Percentiles rank a stretch among this genome's conserved stretches.
phyloP scores from a whole-genome alignment of 2,329 filamentous ascomycete genomes.

The Fusarium veterinarium region DNA sequence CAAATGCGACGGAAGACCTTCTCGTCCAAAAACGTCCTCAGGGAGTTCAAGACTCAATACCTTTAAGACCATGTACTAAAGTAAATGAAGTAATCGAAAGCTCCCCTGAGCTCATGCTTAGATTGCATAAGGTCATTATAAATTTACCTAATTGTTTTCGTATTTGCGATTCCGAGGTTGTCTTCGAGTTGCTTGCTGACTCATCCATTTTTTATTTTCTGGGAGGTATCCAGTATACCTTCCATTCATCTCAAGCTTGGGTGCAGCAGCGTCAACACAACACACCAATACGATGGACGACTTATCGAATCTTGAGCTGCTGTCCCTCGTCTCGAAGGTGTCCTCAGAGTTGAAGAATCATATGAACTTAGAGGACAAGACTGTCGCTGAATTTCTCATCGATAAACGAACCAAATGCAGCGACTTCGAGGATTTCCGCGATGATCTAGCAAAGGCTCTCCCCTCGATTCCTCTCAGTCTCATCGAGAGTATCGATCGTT shows the following conservation, averaged over 20 bases:
- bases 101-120: not conserved
- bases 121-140: too few relatives aligned
- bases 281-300: conserved; percentile 76
- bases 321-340: conserved; percentile 95
- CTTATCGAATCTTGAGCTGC: conserved; percentile 87
- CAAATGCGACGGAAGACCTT: not conserved
- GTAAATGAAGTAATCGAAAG: not conserved
- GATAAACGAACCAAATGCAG: conserved; percentile 84
- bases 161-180: not conserved
- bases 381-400: conserved; percentile 95
- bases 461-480: conserved; percentile 87
- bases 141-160: not conserved
- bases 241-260: not conserved
- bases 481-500: conserved; percentile 89
- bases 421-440: conserved; percentile 78
- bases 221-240: not conserved
- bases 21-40: not conserved
- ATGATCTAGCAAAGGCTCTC: conserved; percentile 68
- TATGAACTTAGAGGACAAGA: conserved; percentile 91
- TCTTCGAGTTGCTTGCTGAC: not conserved
- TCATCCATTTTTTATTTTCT: not conserved
- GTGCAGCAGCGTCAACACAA: not conserved
- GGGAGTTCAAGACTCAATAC: not conserved
- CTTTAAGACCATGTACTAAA: not conserved
- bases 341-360: conserved; percentile 96